These are phyloP conservation scores for Nicotiana tabacum DNA, from an alignment of 257 asterid species.

Conservation along the genomic window DNA sequence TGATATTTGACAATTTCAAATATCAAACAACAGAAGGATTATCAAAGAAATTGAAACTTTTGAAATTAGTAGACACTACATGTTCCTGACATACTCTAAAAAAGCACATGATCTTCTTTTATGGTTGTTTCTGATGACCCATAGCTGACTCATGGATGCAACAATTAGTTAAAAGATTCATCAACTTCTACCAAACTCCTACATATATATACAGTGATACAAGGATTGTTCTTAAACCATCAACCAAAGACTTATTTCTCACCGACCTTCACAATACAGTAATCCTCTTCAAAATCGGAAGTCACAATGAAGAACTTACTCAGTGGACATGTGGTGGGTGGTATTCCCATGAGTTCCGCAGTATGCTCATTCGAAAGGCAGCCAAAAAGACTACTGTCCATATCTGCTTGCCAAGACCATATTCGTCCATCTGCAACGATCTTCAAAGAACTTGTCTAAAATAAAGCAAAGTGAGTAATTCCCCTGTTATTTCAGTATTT, in stretches of 20 bases:
- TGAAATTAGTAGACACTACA: too few species aligned
- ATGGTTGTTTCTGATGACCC: too few species aligned
- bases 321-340: neutral
- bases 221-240: neutral
- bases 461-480: neutral
- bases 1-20: too few species aligned
- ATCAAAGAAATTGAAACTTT: too few species aligned
- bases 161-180: too few species aligned
- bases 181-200: too few species aligned
- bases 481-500: neutral
- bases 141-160: too few species aligned
- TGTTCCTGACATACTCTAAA: too few species aligned
- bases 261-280: neutral
- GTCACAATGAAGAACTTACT: neutral
- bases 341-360: neutral
- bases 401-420: neutral
- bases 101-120: too few species aligned
- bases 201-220: constrained; percentile 19
- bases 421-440: neutral
- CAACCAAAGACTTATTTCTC: neutral
- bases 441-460: neutral
- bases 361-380: constrained; percentile 1
- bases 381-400: neutral
- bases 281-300: neutral
- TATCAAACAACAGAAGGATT: too few species aligned